Conservation (phyloP, 441 rosid genomes). For the Pelargonium hybrid region DNA sequence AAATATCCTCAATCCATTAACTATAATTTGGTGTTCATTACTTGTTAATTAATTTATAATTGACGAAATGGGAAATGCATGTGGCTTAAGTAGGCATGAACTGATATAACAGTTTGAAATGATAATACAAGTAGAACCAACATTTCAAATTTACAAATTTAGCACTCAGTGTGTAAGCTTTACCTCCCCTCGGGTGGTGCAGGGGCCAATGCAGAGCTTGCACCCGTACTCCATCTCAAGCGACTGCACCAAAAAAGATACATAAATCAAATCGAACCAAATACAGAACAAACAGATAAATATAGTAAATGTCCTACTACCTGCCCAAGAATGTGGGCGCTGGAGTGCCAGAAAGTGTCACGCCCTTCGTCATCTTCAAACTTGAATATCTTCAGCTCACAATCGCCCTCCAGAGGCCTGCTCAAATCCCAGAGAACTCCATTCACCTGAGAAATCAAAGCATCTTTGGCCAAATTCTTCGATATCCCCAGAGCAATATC, state of each 20-base stretch:
- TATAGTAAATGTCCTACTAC: slow-evolving; percentile 21
- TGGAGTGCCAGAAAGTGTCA: slow-evolving; percentile 96
- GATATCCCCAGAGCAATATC: slow-evolving; percentile 61
- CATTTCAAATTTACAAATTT: neutral
- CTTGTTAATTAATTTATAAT: neutral
- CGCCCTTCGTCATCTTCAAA: slow-evolving; percentile 81
- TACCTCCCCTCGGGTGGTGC: slow-evolving; percentile 99
- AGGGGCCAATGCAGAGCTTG: slow-evolving; percentile 93
- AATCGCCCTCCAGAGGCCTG: slow-evolving; percentile 68
- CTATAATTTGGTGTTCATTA: neutral
- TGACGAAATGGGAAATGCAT: neutral
- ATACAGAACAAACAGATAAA: slow-evolving; percentile 6
- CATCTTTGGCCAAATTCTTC: slow-evolving; percentile 57
- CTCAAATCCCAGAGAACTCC: slow-evolving; percentile 82
- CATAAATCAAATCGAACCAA: slow-evolving; percentile 7
- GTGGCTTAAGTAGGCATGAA: neutral
- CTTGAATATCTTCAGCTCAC: slow-evolving; percentile 59
- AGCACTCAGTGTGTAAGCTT: neutral
- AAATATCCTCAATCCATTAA: neutral
- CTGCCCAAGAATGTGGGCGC: slow-evolving; percentile 98
- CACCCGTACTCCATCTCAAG: slow-evolving; percentile 80
- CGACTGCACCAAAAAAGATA: slow-evolving; percentile 37
- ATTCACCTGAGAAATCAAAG: slow-evolving; percentile 64
- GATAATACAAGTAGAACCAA: neutral
- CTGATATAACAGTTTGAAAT: neutral